Conservation (phyloP, 2,329 filamentous ascomycete species). For the Furcasterigmium furcatum region DNA sequence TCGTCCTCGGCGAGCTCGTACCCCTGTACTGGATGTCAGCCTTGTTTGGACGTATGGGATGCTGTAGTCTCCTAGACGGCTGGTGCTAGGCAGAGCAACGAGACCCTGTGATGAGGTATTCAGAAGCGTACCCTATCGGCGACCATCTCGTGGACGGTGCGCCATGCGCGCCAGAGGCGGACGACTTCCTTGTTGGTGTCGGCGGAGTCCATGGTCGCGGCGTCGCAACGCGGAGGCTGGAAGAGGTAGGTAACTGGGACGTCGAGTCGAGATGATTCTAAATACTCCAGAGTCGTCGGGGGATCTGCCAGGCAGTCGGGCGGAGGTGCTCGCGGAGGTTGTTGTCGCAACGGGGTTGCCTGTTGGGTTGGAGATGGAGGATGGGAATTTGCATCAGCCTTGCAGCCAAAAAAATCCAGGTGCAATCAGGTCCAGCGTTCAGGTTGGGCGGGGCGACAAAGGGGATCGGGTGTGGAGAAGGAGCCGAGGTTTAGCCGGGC, state of each 20-base stretch:
- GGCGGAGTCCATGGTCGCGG: background rate
- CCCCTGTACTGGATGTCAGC: conserved; percentile 53
- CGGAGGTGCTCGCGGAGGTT: no score
- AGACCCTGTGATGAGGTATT: no score
- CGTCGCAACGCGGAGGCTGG: background rate
- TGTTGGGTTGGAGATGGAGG: background rate
- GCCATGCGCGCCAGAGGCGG: conserved; percentile 90
- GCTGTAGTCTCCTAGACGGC: no score
- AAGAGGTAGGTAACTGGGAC: no score
- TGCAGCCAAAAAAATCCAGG: conserved; percentile 1
- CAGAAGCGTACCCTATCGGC: conserved; percentile 71
- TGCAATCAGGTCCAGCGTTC: background rate
- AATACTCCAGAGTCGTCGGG: conserved; percentile 6
- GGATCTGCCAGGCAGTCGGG: conserved; percentile 1
- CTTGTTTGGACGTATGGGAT: no score
- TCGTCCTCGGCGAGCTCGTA: conserved; percentile 91
- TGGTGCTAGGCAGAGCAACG: no score
- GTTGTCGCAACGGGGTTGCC: background rate
- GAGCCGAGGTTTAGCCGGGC: no score
- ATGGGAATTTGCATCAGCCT: conserved; percentile 1
- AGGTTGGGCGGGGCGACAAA: background rate
- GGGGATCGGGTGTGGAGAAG: no score
- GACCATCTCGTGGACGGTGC: conserved; percentile 94
- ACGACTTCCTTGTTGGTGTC: conserved; percentile 45
- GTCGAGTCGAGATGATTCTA: no score